These are phyloP conservation scores for Wallacemonas rigidus DNA, from an alignment of 208 protist species.

Conservation along the genomic window DNA sequence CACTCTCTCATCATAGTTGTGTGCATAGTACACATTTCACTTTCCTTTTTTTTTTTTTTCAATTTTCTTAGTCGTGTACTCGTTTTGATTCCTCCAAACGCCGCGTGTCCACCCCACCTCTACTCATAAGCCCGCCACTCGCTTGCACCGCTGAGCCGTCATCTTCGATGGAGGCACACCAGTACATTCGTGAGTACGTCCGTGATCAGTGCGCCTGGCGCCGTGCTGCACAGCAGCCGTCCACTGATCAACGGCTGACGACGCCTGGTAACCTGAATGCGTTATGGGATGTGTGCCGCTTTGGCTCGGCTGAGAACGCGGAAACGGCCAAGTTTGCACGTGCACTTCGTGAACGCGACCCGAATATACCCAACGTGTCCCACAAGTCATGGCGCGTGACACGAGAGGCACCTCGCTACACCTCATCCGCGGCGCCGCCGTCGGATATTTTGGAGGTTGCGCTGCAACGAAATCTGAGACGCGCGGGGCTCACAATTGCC, in stretches of 20 bases:
- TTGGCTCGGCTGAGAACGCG: conserved; percentile 46
- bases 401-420: not conserved
- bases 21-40: too few species aligned
- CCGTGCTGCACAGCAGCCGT: conserved; percentile 35
- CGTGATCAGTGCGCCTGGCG: conserved; percentile 53
- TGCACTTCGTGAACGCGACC: conserved; percentile 24
- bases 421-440: not conserved
- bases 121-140: not conserved
- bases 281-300: conserved; percentile 50
- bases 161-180: not conserved
- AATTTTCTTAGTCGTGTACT: too few species aligned
- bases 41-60: too few species aligned
- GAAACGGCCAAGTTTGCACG: conserved; percentile 37
- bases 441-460: conserved; percentile 5
- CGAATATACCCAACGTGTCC: not conserved
- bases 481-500: not conserved
- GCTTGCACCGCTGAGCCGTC: not conserved
- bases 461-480: conserved; percentile 11
- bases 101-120: not conserved
- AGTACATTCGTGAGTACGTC: conserved; percentile 31
- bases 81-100: too few species aligned
- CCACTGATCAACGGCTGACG: not conserved
- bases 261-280: conserved; percentile 19
- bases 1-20: too few species aligned
- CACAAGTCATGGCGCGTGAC: not conserved